These are phyloP conservation scores for Peronospora farinosa DNA, from an alignment of 352 stramenopile species.

Conservation along the genomic window DNA sequence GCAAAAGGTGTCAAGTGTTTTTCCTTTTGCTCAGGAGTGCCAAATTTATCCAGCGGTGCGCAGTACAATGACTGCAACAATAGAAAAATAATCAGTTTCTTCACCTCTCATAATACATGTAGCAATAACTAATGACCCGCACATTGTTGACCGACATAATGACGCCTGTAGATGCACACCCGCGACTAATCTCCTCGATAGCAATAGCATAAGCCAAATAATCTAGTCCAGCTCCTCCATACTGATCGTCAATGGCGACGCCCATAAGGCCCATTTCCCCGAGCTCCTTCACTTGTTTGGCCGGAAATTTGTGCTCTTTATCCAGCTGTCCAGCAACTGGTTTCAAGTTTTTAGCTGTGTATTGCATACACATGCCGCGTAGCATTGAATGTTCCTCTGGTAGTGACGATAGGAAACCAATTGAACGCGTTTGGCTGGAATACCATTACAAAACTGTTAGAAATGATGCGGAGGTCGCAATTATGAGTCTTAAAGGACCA, in stretches of 20 bases:
- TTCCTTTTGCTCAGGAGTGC: slow-evolving; percentile 88
- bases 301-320: slow-evolving; percentile 81
- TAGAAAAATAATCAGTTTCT: slow-evolving; percentile 7
- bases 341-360: slow-evolving; percentile 91
- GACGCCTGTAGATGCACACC: slow-evolving; percentile 92
- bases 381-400: slow-evolving; percentile 96
- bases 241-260: slow-evolving; percentile 85
- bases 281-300: slow-evolving; percentile 76
- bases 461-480: not conserved
- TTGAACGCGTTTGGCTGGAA: slow-evolving; percentile 29
- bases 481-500: not conserved
- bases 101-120: not conserved
- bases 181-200: slow-evolving; percentile 96
- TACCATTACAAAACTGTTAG: slow-evolving; percentile 4
- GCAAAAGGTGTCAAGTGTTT: slow-evolving; percentile 87
- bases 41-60: slow-evolving; percentile 91
- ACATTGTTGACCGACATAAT: slow-evolving; percentile 94
- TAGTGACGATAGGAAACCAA: slow-evolving; percentile 66
- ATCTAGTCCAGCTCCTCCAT: slow-evolving; percentile 91
- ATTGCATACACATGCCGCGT: slow-evolving; percentile 92
- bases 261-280: slow-evolving; percentile 95
- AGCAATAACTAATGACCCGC: slow-evolving; percentile 14
- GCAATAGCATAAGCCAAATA: slow-evolving; percentile 95
- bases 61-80: slow-evolving; percentile 90
- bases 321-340: slow-evolving; percentile 89